Percentiles rank a stretch among this genome's conserved stretches.
These are phyloP conservation scores for Kluyveromyces sp. DNA, from an alignment of 1,139 yeast genomes.

Conservation along the genomic window DNA sequence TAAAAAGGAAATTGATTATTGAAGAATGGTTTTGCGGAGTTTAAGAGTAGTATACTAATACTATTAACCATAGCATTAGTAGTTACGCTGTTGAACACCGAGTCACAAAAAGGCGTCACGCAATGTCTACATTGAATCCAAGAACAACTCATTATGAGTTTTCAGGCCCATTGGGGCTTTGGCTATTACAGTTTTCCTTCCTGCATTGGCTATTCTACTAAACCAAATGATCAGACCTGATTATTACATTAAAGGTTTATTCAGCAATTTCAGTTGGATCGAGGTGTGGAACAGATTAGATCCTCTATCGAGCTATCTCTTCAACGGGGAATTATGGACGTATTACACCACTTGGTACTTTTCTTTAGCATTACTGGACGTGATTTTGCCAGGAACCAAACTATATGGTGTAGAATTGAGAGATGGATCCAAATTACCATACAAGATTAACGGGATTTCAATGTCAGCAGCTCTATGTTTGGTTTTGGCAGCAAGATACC, in stretches of 20 bases:
- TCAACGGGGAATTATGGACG: slow-evolving; percentile 40
- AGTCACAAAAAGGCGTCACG: background rate
- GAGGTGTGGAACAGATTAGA: slow-evolving; percentile 29
- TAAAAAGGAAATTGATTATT: no score
- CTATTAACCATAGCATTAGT: no score
- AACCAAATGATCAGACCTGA: slow-evolving; percentile 50
- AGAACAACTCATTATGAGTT: slow-evolving; percentile 65
- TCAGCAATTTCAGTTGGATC: slow-evolving; percentile 35
- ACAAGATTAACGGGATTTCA: slow-evolving; percentile 74
- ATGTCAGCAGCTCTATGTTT: slow-evolving; percentile 42
- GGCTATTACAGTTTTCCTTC: slow-evolving; percentile 59
- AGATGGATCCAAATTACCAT: slow-evolving; percentile 62
- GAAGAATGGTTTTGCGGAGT: no score
- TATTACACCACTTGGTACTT: slow-evolving; percentile 73
- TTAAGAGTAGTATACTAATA: no score
- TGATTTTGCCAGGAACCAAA: slow-evolving; percentile 62
- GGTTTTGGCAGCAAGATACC: slow-evolving; percentile 45
- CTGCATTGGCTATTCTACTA: slow-evolving; percentile 51
- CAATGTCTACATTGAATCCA: slow-evolving; percentile 48
- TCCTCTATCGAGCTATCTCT: slow-evolving; percentile 25
- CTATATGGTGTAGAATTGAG: slow-evolving; percentile 64
- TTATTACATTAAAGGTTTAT: slow-evolving; percentile 45
- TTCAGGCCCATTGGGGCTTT: slow-evolving; percentile 69
- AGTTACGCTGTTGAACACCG: no score
- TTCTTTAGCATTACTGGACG: slow-evolving; percentile 54